phyloP scores from a whole-genome alignment of 2,329 filamentous ascomycete species.

The Zasmidium cellare region DNA sequence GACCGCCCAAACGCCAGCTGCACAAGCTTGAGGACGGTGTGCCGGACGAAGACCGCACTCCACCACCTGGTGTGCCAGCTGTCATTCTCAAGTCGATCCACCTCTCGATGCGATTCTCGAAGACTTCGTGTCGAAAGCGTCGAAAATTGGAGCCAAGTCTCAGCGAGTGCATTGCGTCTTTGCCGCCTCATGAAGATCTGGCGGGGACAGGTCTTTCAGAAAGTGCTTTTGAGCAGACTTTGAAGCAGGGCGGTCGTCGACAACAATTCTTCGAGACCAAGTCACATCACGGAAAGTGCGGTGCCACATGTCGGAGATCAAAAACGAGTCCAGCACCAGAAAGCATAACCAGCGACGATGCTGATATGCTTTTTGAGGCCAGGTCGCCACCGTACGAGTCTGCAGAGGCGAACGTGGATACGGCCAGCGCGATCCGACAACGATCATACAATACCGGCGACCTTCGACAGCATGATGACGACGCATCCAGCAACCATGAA shows the following conservation, averaged over 20 bases:
- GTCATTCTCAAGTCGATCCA: neutral
- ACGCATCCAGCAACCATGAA: no score
- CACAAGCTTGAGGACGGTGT: constrained; percentile 25
- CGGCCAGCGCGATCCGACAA: neutral
- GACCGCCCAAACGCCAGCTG: neutral
- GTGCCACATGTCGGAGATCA: neutral
- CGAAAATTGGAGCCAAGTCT: neutral
- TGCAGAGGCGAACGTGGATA: neutral
- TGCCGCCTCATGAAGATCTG: no score
- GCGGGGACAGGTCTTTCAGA: no score
- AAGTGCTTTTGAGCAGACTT: no score
- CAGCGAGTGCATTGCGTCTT: neutral
- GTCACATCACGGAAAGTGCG: neutral
- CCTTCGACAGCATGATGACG: neutral
- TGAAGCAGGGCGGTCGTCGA: no score
- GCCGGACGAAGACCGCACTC: constrained; percentile 23
- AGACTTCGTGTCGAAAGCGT: neutral
- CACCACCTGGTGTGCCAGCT: constrained; percentile 14
- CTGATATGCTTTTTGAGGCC: neutral
- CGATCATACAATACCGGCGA: constrained; percentile 4
- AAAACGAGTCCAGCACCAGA: neutral
- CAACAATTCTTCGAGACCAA: neutral
- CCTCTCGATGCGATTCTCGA: neutral
- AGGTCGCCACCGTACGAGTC: neutral
- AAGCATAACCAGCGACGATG: neutral